These are phyloP conservation scores for Sugiyamaella mastotermitis DNA, from an alignment of 805 yeast species.

Conservation along the genomic window DNA sequence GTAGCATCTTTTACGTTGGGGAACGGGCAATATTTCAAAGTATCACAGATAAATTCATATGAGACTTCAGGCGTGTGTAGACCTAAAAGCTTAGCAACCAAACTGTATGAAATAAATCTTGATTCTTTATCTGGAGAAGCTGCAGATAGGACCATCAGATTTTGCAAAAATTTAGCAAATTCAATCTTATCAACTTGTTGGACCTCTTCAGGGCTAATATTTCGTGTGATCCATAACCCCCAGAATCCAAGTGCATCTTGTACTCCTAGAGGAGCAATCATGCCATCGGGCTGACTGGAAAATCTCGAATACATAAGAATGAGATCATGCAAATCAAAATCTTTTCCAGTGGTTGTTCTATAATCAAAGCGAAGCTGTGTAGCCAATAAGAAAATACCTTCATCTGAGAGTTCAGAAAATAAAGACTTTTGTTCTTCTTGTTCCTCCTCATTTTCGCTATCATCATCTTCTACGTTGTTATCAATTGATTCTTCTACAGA, in stretches of 20 bases:
- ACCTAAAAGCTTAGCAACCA: constrained; percentile 59
- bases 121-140: constrained; percentile 33
- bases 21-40: constrained; percentile 61
- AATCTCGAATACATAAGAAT: constrained; percentile 19
- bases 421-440: constrained; percentile 6
- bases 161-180: constrained; percentile 37
- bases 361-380: constrained; percentile 29
- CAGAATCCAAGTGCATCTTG: constrained; percentile 32
- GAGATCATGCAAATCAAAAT: constrained; percentile 17
- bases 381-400: constrained; percentile 29
- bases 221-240: constrained; percentile 27
- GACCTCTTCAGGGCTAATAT: constrained; percentile 22
- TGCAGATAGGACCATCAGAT: constrained; percentile 35
- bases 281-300: constrained; percentile 15
- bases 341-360: constrained; percentile 11
- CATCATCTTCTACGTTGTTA: constrained; percentile 31
- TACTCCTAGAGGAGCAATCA: constrained; percentile 27
- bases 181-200: constrained; percentile 29
- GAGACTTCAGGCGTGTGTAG: constrained; percentile 49
- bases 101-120: constrained; percentile 46
- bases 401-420: constrained; percentile 24
- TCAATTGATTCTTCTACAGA: constrained; percentile 31
- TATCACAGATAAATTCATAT: constrained; percentile 56
- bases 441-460: background rate
- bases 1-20: constrained; percentile 53